A percentile compares a stretch with the other conserved stretches of the same genome.
These are phyloP conservation scores for Solanum hybrid DNA, from an alignment of 305 asterid species.

Conservation along the genomic window DNA sequence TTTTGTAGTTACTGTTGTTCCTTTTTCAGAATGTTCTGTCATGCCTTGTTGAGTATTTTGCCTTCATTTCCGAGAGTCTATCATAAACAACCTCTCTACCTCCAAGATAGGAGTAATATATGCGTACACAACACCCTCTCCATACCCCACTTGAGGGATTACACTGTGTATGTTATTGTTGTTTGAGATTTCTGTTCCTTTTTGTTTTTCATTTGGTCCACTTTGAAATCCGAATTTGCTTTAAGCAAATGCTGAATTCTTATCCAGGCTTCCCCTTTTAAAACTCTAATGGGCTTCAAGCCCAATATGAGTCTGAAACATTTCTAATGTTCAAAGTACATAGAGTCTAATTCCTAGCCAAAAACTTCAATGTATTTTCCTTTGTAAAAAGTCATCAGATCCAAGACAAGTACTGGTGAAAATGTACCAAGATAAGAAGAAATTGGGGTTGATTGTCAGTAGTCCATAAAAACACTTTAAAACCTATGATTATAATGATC, in stretches of 20 bases:
- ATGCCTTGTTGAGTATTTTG: background rate
- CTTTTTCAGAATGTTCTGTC: background rate
- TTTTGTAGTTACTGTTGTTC: background rate
- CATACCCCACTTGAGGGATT: background rate
- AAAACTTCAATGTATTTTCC: background rate
- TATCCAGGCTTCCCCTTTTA: background rate
- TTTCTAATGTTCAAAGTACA: background rate
- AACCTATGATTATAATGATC: slow-evolving; percentile 3
- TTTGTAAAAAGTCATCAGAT: background rate
- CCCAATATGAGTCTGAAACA: background rate
- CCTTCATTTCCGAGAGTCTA: background rate
- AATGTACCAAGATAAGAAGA: slow-evolving; percentile 3
- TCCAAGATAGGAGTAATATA: background rate
- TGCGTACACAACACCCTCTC: background rate
- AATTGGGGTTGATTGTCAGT: slow-evolving; percentile 7
- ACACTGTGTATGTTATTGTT: background rate
- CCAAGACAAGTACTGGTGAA: background rate
- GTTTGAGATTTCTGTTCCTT: background rate
- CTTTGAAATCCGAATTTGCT: background rate
- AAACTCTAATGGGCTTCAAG: background rate
- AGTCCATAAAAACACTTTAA: slow-evolving; percentile 2
- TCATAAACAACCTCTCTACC: background rate
- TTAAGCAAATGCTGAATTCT: background rate
- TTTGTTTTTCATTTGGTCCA: background rate
- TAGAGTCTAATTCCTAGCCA: background rate